phyloP scores from a whole-genome alignment of 768 basidiomycete species.

The Boletus speciosus region DNA sequence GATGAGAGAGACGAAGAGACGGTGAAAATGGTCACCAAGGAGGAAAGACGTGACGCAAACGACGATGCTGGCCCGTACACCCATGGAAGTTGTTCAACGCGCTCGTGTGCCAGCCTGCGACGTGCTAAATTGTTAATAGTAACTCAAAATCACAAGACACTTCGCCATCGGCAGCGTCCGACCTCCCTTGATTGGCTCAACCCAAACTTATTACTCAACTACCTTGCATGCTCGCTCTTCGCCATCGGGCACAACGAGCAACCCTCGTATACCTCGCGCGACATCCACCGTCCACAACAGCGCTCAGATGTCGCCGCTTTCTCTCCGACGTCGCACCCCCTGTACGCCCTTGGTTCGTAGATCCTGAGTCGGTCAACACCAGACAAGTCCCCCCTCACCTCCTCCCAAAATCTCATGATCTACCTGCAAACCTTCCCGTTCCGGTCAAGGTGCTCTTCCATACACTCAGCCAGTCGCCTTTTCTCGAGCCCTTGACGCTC shows the following conservation, averaged over 20 bases:
- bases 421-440: slow-evolving; percentile 50
- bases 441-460: slow-evolving; percentile 54
- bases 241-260: slow-evolving; percentile 10
- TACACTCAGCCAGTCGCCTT: slow-evolving; percentile 57
- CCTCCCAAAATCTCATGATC: slow-evolving; percentile 25
- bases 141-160: slow-evolving; percentile 13
- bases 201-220: background rate
- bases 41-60: slow-evolving; percentile 78
- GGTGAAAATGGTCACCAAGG: slow-evolving; percentile 48
- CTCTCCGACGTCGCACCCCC: slow-evolving; percentile 6
- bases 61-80: slow-evolving; percentile 69
- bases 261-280: background rate
- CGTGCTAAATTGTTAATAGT: background rate
- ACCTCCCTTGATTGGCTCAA: slow-evolving; percentile 4
- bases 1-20: background rate
- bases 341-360: slow-evolving; percentile 65
- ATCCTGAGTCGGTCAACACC: slow-evolving; percentile 33
- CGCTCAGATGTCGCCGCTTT: background rate
- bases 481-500: slow-evolving; percentile 60
- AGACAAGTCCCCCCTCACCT: slow-evolving; percentile 27
- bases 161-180: slow-evolving; percentile 14
- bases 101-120: slow-evolving; percentile 8
- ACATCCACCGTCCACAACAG: background rate
- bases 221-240: slow-evolving; percentile 20
- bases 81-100: slow-evolving; percentile 41